Evolutionary conservation across 176 grass and related monocot species (phyloP), one percentile per base, ranked within the genome.

Genomic region (Hsuehochloa calcarea): DNA sequence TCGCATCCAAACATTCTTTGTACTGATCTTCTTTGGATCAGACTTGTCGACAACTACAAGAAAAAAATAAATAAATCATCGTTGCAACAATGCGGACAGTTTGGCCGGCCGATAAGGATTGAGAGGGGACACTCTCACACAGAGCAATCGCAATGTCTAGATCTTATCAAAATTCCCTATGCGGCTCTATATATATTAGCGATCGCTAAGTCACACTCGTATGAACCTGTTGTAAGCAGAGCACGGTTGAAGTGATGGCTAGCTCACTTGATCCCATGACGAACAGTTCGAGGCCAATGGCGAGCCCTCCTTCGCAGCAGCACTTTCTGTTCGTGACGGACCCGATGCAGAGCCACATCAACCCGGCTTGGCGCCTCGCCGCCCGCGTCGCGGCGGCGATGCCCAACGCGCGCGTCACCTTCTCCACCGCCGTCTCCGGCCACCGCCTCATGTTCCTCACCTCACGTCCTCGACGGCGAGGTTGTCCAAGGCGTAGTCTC

Each of bases 391-490:
- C 64, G 64, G 64, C 14, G 31, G 71, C 29, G 39, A 70, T n/a
- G 37, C 37, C 71, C 29, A 73, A 72, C 81, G 72, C 78, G 6
- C 51, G 51, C 13, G 81, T 87, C 61, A 91, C 89, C 12, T 46
- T 85, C 67, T 92, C 86, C 9, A 85, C 86, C 11, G 22, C 82
- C 0, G 23, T 88, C 40, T 84, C 81, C 23, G 29, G 15, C 0
- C 90, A 92, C 77, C 82, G 63, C 41, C 70, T 22, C 3, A 78
- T 92, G 82, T 88, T 92, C 64, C 86, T 0, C 65, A 51, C 19
- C 29, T 84, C 16, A 14, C 39, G 0, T 59, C 15, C 23, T 61
- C 17, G 29, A 70, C 19, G 13, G 75, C 10, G 69, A 77, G 25
- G 72, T 69, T 1, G 4, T 26, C 2, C 70, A 85, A 3, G 82